These are phyloP conservation scores for Termitomyces sp. DNA, from an alignment of 768 basidiomycete genomes.

Conservation along the genomic window DNA sequence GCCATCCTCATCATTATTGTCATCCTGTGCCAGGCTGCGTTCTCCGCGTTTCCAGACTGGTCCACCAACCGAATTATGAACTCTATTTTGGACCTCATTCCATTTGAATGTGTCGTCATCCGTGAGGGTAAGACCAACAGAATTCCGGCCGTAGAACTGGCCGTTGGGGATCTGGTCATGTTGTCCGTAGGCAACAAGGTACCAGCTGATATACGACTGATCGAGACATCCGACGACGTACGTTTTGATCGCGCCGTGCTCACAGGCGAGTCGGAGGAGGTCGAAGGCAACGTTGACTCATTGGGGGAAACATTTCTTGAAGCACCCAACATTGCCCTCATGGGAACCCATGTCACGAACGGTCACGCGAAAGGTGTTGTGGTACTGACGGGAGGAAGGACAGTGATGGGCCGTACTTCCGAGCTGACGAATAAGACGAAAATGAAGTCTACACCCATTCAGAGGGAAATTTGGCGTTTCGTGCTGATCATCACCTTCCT, in stretches of 20 bases:
- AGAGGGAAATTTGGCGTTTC: conserved; percentile 45
- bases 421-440: conserved; percentile 44
- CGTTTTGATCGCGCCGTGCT: conserved; percentile 48
- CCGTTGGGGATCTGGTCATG: conserved; percentile 7
- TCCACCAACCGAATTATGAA: conserved; percentile 11
- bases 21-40: conserved; percentile 5
- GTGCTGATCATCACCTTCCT: conserved; percentile 43
- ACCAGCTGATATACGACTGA: conserved; percentile 42
- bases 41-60: conserved; percentile 11
- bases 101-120: conserved; percentile 8
- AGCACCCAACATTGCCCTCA: conserved; percentile 43
- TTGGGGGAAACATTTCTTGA: conserved; percentile 46
- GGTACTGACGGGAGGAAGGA: conserved; percentile 37
- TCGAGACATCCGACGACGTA: conserved; percentile 44
- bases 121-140: conserved; percentile 5
- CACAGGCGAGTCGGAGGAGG: conserved; percentile 44
- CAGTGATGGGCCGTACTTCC: conserved; percentile 49
- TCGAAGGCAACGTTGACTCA: conserved; percentile 38
- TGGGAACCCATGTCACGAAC: conserved; percentile 35
- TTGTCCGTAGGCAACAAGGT: conserved; percentile 12
- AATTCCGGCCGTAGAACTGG: conserved; percentile 10
- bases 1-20: conserved; percentile 10
- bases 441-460: conserved; percentile 41
- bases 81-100: conserved; percentile 12
- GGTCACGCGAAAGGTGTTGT: conserved; percentile 36